Percentiles rank a stretch among this genome's conserved stretches.
These are phyloP conservation scores for Fistulinella cinereoalba DNA, from an alignment of 1,284 basidiomycete species.

Conservation along the genomic window DNA sequence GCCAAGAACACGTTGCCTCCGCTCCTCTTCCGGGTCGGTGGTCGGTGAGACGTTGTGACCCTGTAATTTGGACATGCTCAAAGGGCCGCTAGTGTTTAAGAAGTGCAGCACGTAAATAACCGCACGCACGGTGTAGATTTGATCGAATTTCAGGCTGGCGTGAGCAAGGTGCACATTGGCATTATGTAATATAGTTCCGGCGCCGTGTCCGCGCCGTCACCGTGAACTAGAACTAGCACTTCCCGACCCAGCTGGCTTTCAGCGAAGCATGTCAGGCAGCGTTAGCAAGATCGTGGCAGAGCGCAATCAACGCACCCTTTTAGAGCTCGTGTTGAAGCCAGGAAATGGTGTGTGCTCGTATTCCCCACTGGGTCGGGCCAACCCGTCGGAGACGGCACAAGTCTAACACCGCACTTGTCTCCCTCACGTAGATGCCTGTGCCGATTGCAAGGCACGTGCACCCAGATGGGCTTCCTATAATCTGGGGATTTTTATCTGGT, in stretches of 20 bases:
- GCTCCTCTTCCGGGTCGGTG: constrained; percentile 7
- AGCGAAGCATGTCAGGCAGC: constrained; percentile 38
- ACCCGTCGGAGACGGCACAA: constrained; percentile 2
- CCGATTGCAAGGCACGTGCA: constrained; percentile 75
- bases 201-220: constrained; percentile 1
- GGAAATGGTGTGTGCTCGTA: constrained; percentile 75
- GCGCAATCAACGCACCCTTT: constrained; percentile 62
- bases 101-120: constrained; percentile 16
- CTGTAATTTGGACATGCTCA: constrained; percentile 18
- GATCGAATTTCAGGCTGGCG: background rate
- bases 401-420: constrained; percentile 5
- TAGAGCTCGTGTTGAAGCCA: constrained; percentile 64
- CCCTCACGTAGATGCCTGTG: constrained; percentile 61
- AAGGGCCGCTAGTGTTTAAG: background rate
- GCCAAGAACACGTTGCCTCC: constrained; percentile 27
- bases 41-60: constrained; percentile 9
- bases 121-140: too few species aligned
- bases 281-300: constrained; percentile 59
- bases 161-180: too few species aligned
- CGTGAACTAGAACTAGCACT: too few species aligned
- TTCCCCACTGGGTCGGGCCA: background rate
- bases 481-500: constrained; percentile 82
- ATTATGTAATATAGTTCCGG: too few species aligned
- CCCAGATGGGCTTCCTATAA: constrained; percentile 84
- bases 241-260: background rate